A percentile compares a stretch with the other conserved stretches of the same genome.
These are phyloP conservation scores for Botrytis byssoidea DNA, from an alignment of 2,329 filamentous ascomycete genomes.

Conservation along the genomic window DNA sequence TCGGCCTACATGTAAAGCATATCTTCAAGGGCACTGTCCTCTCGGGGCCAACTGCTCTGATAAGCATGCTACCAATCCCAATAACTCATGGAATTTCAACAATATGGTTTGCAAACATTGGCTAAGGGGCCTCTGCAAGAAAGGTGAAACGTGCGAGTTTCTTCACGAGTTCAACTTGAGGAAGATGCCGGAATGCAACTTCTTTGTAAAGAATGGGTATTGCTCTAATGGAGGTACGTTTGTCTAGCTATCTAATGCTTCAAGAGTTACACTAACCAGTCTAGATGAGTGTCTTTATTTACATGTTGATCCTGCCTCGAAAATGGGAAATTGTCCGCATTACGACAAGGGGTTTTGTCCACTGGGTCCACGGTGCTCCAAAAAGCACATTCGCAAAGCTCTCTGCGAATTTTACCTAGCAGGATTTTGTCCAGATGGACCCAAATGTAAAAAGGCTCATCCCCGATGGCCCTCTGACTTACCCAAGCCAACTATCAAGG, in stretches of 20 bases:
- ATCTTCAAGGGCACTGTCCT: slow-evolving; percentile 81
- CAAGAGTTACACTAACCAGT: slow-evolving; percentile 20
- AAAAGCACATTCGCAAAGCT: slow-evolving; percentile 81
- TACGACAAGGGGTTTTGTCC: slow-evolving; percentile 96
- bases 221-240: slow-evolving; percentile 73
- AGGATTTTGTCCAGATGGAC: slow-evolving; percentile 89
- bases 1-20: slow-evolving; percentile 81
- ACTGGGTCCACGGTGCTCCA: slow-evolving; percentile 79
- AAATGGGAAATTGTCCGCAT: slow-evolving; percentile 78
- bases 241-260: background rate
- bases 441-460: slow-evolving; percentile 75
- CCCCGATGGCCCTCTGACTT: slow-evolving; percentile 72
- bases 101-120: slow-evolving; percentile 98
- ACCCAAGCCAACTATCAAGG: slow-evolving; percentile 71
- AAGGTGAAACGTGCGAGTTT: slow-evolving; percentile 95
- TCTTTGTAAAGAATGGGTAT: slow-evolving; percentile 89
- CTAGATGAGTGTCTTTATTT: slow-evolving; percentile 88
- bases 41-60: slow-evolving; percentile 82
- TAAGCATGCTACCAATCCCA: slow-evolving; percentile 58
- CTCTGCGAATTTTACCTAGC: slow-evolving; percentile 85
- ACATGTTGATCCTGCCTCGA: slow-evolving; percentile 80
- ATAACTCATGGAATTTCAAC: slow-evolving; percentile 57
- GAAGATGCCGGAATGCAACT: slow-evolving; percentile 98
- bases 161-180: slow-evolving; percentile 97
- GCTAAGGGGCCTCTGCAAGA: slow-evolving; percentile 95